These are phyloP conservation scores for Thelonectria olida DNA, from an alignment of 2,329 filamentous ascomycete species.

Conservation along the genomic window DNA sequence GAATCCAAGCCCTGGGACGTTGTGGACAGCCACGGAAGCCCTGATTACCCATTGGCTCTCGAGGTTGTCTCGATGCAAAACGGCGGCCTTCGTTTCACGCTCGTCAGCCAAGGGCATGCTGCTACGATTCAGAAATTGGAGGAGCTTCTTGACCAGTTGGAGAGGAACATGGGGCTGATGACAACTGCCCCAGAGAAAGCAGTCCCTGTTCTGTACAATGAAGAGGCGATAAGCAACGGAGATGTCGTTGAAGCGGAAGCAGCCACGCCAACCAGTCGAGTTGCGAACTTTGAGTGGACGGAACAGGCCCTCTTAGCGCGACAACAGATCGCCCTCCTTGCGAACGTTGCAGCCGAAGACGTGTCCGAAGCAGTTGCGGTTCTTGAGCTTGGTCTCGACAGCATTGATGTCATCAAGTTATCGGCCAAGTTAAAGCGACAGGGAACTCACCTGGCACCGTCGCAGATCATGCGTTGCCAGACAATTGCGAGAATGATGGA, in stretches of 20 bases:
- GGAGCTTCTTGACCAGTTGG: conserved; percentile 49
- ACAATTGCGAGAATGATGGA: conserved; percentile 69
- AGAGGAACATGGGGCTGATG: conserved; percentile 30
- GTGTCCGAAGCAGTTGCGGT: conserved; percentile 72
- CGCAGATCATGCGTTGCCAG: conserved; percentile 77
- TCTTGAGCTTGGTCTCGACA: conserved; percentile 87
- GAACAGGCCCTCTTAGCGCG: conserved; percentile 62
- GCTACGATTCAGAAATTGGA: conserved; percentile 44
- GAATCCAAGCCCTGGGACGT: conserved; percentile 62
- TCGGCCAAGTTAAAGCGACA: conserved; percentile 73
- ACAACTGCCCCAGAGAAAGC: conserved; percentile 16
- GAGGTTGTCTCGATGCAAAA: conserved; percentile 69
- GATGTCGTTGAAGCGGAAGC: neutral
- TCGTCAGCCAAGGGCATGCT: conserved; percentile 64
- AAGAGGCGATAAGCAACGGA: neutral
- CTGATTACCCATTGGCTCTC: conserved; percentile 81
- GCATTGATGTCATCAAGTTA: conserved; percentile 89
- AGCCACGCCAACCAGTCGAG: conserved; percentile 45
- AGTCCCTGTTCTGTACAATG: conserved; percentile 12
- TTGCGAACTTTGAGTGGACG: conserved; percentile 65
- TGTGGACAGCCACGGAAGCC: conserved; percentile 55
- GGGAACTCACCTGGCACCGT: conserved; percentile 72
- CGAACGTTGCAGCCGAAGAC: conserved; percentile 58
- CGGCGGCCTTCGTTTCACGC: conserved; percentile 60
- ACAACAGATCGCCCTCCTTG: conserved; percentile 70